Evolutionary conservation across 208 protist species (phyloP), one percentile per base, ranked within the genome.

Genomic region (Ichthyophonus hoferi): DNA sequence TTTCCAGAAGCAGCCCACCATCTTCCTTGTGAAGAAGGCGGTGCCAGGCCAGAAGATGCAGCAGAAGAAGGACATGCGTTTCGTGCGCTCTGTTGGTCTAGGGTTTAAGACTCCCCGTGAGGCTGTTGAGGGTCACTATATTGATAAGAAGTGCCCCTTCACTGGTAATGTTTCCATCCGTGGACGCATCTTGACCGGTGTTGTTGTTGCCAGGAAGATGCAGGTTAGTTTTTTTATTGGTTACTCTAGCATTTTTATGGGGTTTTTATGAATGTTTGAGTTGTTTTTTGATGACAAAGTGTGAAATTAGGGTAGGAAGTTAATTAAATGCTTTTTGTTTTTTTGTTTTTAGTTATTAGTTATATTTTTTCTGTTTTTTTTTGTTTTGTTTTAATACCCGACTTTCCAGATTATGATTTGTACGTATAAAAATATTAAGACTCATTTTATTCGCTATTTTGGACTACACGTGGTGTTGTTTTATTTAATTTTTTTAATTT

Each of bases 101-200:
- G 98, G 98, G 91, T 99, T 99, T 96, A 97, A 98, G 93, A 99
- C 98, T 76, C 99, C 99, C 90, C 96, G 96, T 90, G 95, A 90
- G 82, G 98, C 99, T 86, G 96, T 98, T 89, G 97, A 99, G 86
- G 98, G 98, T 78, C 97, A 95, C 84, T 99, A 99, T 95, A 97
- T 99, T 93, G 99, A 99, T 96, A 98, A 99, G 94, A 99, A 99
- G 96, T 99, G 99, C 96, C 99, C 99, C 86, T 99, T 99, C 96
- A 99, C 98, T 90, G 98, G 98, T 91, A 95, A 98, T 91, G 98
- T 99, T 85, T 95, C 95, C 90, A 99, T 99, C 94, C 98, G 99
- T 93, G 99, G 99, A 90, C 96, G 98, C 91, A 98, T 99, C 91
- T 93, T 99, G 42, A 95, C 94, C 87, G 99, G 98, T 91, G 93